Conservation (phyloP, 108 stramenopile genomes). For the Pseudonitzschia multiseries region DNA sequence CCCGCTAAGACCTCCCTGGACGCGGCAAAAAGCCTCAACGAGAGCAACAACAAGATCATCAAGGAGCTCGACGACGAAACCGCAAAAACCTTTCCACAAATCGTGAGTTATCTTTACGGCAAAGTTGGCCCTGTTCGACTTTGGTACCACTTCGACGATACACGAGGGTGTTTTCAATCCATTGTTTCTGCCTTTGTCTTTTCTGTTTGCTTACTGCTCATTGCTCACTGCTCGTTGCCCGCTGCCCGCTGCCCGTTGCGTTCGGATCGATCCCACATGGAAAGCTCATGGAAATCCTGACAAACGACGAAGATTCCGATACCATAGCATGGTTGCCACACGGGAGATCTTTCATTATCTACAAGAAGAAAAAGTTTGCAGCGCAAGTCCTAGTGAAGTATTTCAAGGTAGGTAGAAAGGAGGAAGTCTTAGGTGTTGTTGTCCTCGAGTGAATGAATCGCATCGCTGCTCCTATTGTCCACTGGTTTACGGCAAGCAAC, state of each 20-base stretch:
- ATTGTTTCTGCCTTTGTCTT: not conserved
- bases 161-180: not conserved
- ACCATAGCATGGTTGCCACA: conserved; percentile 67
- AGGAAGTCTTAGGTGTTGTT: no score
- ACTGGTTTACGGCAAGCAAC: no score
- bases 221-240: not conserved
- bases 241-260: not conserved
- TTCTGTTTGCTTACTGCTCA: not conserved
- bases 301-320: conserved; percentile 43
- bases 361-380: conserved; percentile 57
- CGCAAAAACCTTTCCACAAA: conserved; percentile 47
- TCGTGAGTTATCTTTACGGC: conserved; percentile 24
- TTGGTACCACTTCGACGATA: not conserved
- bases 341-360: conserved; percentile 61
- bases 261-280: not conserved
- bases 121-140: not conserved
- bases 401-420: conserved; percentile 29
- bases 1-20: not conserved
- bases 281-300: conserved; percentile 61
- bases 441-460: no score
- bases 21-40: conserved; percentile 6
- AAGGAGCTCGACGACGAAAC: conserved; percentile 40
- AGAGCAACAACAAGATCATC: conserved; percentile 16
- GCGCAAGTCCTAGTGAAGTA: conserved; percentile 50
- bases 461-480: no score